Evolutionary conservation across 768 basidiomycete species (phyloP), one percentile per base, ranked within the genome.

Genomic region (Calvatia gigantea): DNA sequence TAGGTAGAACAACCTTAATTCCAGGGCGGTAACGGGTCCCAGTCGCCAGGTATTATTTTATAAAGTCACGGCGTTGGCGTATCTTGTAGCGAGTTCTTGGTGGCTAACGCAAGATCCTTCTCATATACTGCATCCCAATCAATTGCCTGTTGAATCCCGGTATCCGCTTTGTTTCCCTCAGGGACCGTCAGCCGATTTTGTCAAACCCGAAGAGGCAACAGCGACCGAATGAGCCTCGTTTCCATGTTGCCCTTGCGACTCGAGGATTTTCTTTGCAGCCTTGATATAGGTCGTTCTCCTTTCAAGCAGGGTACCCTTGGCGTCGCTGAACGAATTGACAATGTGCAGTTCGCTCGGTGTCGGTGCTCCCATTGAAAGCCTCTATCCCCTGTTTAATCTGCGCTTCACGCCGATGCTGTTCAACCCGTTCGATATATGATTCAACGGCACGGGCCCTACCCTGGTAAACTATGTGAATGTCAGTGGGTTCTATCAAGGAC

Each of bases 341-440:
- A 80, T 69, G 12, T 63, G 63, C 1, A n/a, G 61, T 57, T 28
- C 70, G 61, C 50, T 79, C 65, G 3, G 63, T 54, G n/a, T 57
- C 61, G 1, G 70, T 69, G 61, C 74, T 72, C n/a, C 53, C 55
- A 48, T 62, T 64, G 5, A 71, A 70, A 1, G 68, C 75, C 52
- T 71, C 69, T 5, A 67, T 44, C 3, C 79, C 79, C 52, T 80
- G 73, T 6, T 66, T 64, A 12, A 75, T 67, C 25, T 76, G 69
- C 11, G 71, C 74, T n/a, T 60, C 47, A 6, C 72, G 71, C 19
- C 70, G 70, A 11, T 67, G 64, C 7, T 69, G 62, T 29, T 75
- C 70, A 2, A 55, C 54, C 9, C 37, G 39, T n/a, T 35, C 31
- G 46, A 48, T 12, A 21, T 29, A 19, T 11, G 31, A 32, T 21